phyloP scores from a whole-genome alignment of 768 basidiomycete species.

The Rubroboletus pulcherrimus region DNA sequence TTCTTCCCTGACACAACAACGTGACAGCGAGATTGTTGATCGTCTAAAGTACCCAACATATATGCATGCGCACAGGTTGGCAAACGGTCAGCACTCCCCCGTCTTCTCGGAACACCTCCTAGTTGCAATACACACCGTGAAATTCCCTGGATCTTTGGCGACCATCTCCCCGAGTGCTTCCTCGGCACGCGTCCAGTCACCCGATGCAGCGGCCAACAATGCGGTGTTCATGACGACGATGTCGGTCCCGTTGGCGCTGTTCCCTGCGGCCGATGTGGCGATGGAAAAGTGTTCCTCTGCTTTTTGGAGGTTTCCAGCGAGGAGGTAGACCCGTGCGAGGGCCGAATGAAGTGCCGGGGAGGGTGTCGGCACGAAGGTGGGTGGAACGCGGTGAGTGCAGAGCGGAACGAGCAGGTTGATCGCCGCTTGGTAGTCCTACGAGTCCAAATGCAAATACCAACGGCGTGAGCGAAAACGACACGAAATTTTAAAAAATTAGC shows the following conservation, averaged over 20 bases:
- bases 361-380: constrained; percentile 15
- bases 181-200: constrained; percentile 61
- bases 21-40: constrained; percentile 76
- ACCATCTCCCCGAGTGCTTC: constrained; percentile 43
- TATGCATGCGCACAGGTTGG: neutral
- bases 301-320: constrained; percentile 59
- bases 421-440: constrained; percentile 42
- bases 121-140: constrained; percentile 39
- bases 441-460: neutral
- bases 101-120: no score
- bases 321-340: constrained; percentile 70
- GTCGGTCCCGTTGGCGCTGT: constrained; percentile 40
- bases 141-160: constrained; percentile 54
- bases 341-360: constrained; percentile 64
- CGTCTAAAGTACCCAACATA: constrained; percentile 39
- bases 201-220: constrained; percentile 61
- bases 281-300: constrained; percentile 55
- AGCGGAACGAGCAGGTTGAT: constrained; percentile 65
- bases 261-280: constrained; percentile 40
- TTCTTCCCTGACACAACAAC: constrained; percentile 62
- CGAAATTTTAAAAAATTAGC: neutral
- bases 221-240: constrained; percentile 62
- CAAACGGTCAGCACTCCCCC: neutral
- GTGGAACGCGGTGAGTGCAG: constrained; percentile 37
- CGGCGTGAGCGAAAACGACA: neutral